Evolutionary conservation across 176 grass and related monocot species (phyloP).

Genomic region (Rhynchospora tenuis): DNA sequence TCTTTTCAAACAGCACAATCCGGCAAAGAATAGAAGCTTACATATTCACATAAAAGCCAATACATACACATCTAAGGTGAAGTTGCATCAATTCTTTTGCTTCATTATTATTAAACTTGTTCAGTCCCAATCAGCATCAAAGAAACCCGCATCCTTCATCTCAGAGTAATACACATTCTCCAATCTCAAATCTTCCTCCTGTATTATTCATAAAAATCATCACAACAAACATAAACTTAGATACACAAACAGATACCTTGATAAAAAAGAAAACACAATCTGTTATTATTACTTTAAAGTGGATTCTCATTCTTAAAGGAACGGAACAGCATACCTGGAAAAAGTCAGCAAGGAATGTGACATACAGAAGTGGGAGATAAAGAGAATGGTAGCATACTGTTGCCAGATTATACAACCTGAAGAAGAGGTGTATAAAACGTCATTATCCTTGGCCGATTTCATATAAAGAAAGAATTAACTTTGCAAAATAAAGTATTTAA

Average conservation of each 20-base stretch:
- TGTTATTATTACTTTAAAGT: not conserved
- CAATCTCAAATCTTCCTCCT: conserved; percentile 96
- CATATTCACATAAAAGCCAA: conserved; percentile 36
- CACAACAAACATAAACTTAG: conserved; percentile 2
- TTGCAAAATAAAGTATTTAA: conserved; percentile 8
- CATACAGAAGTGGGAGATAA: conserved; percentile 91
- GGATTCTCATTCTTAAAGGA: not conserved
- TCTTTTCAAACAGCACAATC: not conserved
- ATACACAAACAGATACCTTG: not conserved
- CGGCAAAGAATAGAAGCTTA: conserved; percentile 18
- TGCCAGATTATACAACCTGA: conserved; percentile 84
- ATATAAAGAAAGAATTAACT: not conserved
- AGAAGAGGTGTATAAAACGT: conserved; percentile 29
- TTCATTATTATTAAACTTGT: not conserved
- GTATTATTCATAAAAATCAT: conserved; percentile 20
- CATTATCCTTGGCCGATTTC: not conserved
- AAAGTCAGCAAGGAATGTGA: conserved; percentile 91
- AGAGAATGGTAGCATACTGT: conserved; percentile 83
- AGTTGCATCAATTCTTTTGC: conserved; percentile 17
- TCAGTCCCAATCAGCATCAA: conserved; percentile 95
- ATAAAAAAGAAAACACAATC: not conserved
- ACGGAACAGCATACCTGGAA: conserved; percentile 61
- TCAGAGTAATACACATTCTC: conserved; percentile 98
- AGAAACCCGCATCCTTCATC: conserved; percentile 99
- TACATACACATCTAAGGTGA: conserved; percentile 37